Evolutionary conservation across 352 stramenopile genomes (phyloP), one percentile per base, ranked within the genome.

Genomic region (Phytopythium mirpurense): DNA sequence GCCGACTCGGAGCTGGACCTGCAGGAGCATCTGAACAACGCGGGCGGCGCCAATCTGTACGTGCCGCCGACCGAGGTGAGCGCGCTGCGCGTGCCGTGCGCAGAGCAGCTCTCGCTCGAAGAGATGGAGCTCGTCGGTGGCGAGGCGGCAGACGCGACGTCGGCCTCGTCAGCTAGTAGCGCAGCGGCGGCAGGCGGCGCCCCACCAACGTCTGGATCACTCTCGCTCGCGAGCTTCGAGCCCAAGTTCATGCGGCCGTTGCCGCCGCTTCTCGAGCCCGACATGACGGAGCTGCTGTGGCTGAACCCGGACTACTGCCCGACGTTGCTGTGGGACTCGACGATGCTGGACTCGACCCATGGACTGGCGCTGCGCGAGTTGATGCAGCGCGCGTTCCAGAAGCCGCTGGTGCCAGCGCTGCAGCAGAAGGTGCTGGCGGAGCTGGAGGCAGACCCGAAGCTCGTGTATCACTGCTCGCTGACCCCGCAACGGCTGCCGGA

Each of bases 401-500:
- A 84, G 24, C 88, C 89, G 34, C 60, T 97, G 47, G 84, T 95
- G 34, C 86, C 86, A 23, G 89, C 78, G 19, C 72, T 96, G 61
- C 86, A 96, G 69, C 87, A 96, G 57, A 91, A 93, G 59, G 81
- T 97, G 36, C 72, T 96, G 6, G 72, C 81, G 14, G 85, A 96
- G 61, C 73, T 97, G 35, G 87, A 97, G 54, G 78, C 78, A 9
- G 86, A 96, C 46, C 84, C 86, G 11, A 90, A 95, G 45, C 74
- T 96, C 27, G 88, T 96, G 61, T 96, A 97, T 72, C 76, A 96
- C 54, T 97, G 89, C 63, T 93, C 89, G 32, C 69, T 98, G 53
- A 96, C 88, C 15, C 93, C 95, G 26, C 87, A 96, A 59, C 96
- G 95, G 21, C 75, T 99, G 51, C 92, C 95, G n/a, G 85, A 93